phyloP scores from a whole-genome alignment of 768 basidiomycete genomes.

The Tricholoma hemisulphureum region DNA sequence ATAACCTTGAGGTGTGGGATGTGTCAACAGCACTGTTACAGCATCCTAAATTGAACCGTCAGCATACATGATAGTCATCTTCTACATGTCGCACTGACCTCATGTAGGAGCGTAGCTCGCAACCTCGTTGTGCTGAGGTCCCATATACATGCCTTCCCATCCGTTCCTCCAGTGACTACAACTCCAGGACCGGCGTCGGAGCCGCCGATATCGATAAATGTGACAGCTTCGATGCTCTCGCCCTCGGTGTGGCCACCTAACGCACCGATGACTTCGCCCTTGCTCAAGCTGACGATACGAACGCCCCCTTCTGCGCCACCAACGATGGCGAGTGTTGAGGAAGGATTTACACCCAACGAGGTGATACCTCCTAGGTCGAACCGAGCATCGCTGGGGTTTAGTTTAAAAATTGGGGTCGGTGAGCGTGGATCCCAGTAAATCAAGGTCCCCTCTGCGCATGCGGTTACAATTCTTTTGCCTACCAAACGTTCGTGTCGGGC shows the following conservation, averaged over 20 bases:
- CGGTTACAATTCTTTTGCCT: constrained; percentile 90
- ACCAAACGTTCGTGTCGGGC: constrained; percentile 4
- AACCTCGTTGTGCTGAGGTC: constrained; percentile 85
- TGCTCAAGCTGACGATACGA: constrained; percentile 81
- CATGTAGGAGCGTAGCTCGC: constrained; percentile 78
- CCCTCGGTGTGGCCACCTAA: constrained; percentile 83
- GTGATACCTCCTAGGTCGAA: constrained; percentile 86
- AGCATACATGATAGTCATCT: constrained; percentile 2
- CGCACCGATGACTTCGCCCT: constrained; percentile 76
- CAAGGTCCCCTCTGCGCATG: constrained; percentile 76
- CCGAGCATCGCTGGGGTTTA: constrained; percentile 65
- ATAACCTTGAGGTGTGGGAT: constrained; percentile 72
- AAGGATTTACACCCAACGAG: constrained; percentile 77
- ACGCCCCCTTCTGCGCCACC: constrained; percentile 86
- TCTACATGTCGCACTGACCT: constrained; percentile 46
- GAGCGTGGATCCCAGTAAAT: constrained; percentile 92
- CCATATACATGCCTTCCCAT: constrained; percentile 94
- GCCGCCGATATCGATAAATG: constrained; percentile 76
- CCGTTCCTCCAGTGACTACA: constrained; percentile 85
- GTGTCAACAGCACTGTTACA: constrained; percentile 74
- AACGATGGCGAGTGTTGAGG: constrained; percentile 87
- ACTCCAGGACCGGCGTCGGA: constrained; percentile 54
- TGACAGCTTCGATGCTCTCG: constrained; percentile 85
- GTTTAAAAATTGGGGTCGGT: constrained; percentile 76
- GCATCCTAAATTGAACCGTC: constrained; percentile 59